phyloP scores from a whole-genome alignment of 2,329 filamentous ascomycete species.

The Ophiostoma populinum region DNA sequence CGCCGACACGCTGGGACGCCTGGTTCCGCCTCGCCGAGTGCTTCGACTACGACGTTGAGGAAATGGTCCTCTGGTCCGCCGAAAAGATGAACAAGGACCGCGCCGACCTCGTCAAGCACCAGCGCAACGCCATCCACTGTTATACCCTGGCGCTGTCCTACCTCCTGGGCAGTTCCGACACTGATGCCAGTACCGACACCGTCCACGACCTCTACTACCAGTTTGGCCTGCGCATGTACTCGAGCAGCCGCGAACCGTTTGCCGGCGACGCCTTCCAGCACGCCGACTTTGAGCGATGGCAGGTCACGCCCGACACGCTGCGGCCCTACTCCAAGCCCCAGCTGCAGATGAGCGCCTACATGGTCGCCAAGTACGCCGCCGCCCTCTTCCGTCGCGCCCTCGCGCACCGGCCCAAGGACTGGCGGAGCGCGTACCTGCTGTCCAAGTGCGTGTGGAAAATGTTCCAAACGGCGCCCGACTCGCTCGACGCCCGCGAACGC shows the following conservation, averaged over 20 bases:
- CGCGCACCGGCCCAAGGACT: slow-evolving; percentile 34
- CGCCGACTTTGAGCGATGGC: slow-evolving; percentile 37
- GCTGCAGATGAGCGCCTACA: slow-evolving; percentile 39
- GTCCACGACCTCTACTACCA: slow-evolving; percentile 42
- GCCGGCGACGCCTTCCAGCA: slow-evolving; percentile 45
- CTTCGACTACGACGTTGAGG: slow-evolving; percentile 75
- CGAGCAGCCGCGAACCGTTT: slow-evolving; percentile 43
- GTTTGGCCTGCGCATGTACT: slow-evolving; percentile 44
- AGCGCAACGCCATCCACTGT: slow-evolving; percentile 70
- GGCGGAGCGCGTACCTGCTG: slow-evolving; percentile 45
- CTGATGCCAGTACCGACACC: no score
- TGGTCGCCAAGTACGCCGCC: slow-evolving; percentile 44
- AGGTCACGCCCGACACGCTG: slow-evolving; percentile 31
- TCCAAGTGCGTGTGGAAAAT: slow-evolving; percentile 48
- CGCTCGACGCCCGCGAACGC: slow-evolving; percentile 26
- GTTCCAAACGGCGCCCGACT: slow-evolving; percentile 31
- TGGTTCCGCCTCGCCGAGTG: slow-evolving; percentile 82
- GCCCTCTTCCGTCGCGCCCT: slow-evolving; percentile 39
- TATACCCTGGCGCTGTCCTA: slow-evolving; percentile 45
- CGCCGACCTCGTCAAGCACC: slow-evolving; percentile 53
- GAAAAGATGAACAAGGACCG: slow-evolving; percentile 82
- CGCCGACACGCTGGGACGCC: slow-evolving; percentile 67
- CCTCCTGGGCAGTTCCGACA: no score
- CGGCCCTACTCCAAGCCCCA: slow-evolving; percentile 34
- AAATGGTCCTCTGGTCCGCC: slow-evolving; percentile 72